Evolutionary conservation across 352 stramenopile genomes (phyloP).

Genomic region (Pythium insidiosum): DNA sequence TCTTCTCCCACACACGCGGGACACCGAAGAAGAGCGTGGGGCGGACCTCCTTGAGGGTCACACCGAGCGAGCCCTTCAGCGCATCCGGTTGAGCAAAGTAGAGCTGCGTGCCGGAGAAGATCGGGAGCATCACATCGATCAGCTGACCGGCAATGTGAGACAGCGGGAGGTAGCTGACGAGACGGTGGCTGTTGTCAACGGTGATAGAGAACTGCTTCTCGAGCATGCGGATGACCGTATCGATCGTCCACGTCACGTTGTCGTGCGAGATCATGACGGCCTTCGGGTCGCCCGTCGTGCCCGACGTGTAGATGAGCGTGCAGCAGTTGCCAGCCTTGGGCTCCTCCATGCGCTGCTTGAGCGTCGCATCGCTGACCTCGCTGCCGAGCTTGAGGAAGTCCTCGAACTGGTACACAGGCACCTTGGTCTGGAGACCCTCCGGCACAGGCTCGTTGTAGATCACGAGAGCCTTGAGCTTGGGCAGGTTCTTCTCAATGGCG

Average conservation of each 20-base stretch:
- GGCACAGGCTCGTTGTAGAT: conserved; percentile 85
- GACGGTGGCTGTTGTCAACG: conserved; percentile 55
- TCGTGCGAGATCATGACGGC: conserved; percentile 96
- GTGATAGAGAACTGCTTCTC: conserved; percentile 45
- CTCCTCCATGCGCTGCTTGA: conserved; percentile 66
- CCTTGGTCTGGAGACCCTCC: conserved; percentile 47
- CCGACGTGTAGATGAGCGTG: conserved; percentile 93
- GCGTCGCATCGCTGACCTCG: conserved; percentile 45
- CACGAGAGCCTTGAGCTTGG: conserved; percentile 91
- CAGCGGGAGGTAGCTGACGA: conserved; percentile 87
- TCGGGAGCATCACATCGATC: conserved; percentile 81
- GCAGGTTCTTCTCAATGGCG: conserved; percentile 76
- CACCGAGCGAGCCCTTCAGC: conserved; percentile 82
- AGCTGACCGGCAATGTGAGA: conserved; percentile 86
- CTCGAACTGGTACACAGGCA: conserved; percentile 73
- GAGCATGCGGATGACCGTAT: conserved; percentile 51
- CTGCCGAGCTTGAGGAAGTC: conserved; percentile 74
- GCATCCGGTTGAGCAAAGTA: conserved; percentile 88
- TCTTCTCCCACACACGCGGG: conserved; percentile 91
- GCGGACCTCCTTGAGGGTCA: conserved; percentile 80
- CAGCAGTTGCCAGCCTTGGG: conserved; percentile 84
- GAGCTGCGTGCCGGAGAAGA: conserved; percentile 53
- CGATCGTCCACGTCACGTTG: conserved; percentile 87
- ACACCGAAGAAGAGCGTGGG: conserved; percentile 89
- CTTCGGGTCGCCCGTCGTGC: conserved; percentile 93